Base-by-base conservation (phyloP, 163 green algal genomes). In the Volvox carteri region DNA sequence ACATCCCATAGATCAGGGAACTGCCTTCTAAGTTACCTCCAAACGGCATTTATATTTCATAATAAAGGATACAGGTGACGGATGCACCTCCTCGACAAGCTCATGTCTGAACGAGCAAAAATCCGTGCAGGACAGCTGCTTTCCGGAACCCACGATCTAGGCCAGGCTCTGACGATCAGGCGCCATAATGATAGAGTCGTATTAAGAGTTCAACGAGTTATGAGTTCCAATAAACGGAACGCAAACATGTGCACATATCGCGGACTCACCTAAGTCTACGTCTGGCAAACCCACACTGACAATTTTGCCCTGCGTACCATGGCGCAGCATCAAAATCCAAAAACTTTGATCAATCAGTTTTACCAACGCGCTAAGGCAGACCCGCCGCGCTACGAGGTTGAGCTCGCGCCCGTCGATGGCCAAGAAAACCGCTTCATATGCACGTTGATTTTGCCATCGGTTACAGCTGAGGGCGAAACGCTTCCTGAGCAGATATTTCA, bases 301-400 rank as follows among this genome's bases (percentile, higher is more conserved):
- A 65, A 23, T 11, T 23, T 65, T 30, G 54, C 28, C 54, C 54
- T 65, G 8, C 4, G 54, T 65, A 23, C 5, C 28, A 86, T 86
- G 78, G 78, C 78, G 39, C 56, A 75, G 41, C 78, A 86, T 18
- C 78, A 86, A 56, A 75, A 86, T 41, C 39, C 78, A 44, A 75
- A 52, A 41, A 16, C 9, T 1, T 42, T 86, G 41, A 86, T 86
- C 25, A 86, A 86, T 35, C 78, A 86, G 41, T 86, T 86, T 76
- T 86, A 76, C 28, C 56, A 86, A 44, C 78, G 78, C n/a, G 78
- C 41, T 23, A 86, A 86, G 58, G 78, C 41, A 2, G 56, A 56
- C 1, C 78, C 25, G 25, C 78, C 78, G 11, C 39, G 41, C 7
- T 86, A 86, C 28, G 58, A 62, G 19, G 1, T 44, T 0, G 37